Percentiles rank a stretch among this genome's conserved stretches.
Conservation (phyloP, 2,329 filamentous ascomycete species). For the Phyllosticta capitalensis region DNA sequence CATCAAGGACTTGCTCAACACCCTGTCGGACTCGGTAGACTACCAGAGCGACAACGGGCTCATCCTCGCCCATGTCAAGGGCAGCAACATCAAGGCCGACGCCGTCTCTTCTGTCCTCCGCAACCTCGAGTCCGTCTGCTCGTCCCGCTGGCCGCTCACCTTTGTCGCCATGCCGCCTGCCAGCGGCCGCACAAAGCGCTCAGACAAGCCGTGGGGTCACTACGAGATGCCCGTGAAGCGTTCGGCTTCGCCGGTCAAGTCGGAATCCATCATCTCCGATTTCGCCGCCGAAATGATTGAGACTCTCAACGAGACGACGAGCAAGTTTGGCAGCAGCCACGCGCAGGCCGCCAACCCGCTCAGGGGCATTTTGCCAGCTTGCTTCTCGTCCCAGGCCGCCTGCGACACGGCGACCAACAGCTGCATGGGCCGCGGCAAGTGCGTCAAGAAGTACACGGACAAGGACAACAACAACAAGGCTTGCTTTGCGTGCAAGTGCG, state of each 20-base stretch:
- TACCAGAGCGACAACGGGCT: slow-evolving; percentile 1
- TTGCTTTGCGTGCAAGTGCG: slow-evolving; percentile 77
- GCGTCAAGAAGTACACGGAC: slow-evolving; percentile 55
- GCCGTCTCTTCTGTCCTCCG: slow-evolving; percentile 3
- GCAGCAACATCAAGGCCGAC: neutral
- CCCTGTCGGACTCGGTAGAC: slow-evolving; percentile 2
- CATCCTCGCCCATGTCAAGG: slow-evolving; percentile 5
- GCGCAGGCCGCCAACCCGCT: slow-evolving; percentile 22
- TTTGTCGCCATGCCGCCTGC: slow-evolving; percentile 29
- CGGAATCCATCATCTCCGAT: slow-evolving; percentile 7
- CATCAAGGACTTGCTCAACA: neutral
- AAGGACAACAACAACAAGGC: slow-evolving; percentile 34
- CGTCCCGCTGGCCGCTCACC: slow-evolving; percentile 19
- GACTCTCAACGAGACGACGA: slow-evolving; percentile 20
- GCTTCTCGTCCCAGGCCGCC: slow-evolving; percentile 60
- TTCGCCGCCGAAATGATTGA: slow-evolving; percentile 1
- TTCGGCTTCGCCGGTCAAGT: neutral
- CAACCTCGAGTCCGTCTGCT: slow-evolving; percentile 6
- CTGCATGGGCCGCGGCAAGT: slow-evolving; percentile 76
- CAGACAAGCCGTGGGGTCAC: slow-evolving; percentile 25
- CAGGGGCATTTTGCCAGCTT: slow-evolving; percentile 54
- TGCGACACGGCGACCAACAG: slow-evolving; percentile 63
- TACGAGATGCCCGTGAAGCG: slow-evolving; percentile 17
- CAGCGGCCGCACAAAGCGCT: slow-evolving; percentile 22
- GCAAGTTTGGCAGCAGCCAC: slow-evolving; percentile 18